Evolutionary conservation across 139 green algal genomes (phyloP), one percentile per base, ranked within the genome.

Genomic region (Trebouxia sp.): DNA sequence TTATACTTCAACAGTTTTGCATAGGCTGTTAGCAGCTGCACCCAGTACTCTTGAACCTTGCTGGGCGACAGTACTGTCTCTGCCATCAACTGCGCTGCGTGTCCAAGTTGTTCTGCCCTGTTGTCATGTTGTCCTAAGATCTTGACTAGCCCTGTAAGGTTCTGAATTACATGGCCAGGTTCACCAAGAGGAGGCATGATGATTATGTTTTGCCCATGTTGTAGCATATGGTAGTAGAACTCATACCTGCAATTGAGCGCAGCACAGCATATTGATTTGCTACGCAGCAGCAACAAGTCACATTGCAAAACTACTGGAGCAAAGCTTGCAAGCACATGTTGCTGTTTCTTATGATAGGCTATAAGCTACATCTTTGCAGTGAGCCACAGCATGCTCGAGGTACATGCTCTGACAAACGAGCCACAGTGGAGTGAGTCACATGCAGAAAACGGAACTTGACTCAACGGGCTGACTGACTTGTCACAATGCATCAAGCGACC

Each of bases 71-170:
- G 24, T 11, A 75, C 6, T 1, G 28, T 7, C 37, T 50, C 0
- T 12, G 65, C 38, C 37, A 75, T 2, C 12, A 32, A 47, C 37
- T 75, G 65, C 35, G 28, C 65, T 20, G 37, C 65, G 35, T 10
- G n/a, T 12, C 65, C 65, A 45, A 75, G 45, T n/a, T 75, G 65
- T 6, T 75, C 28, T 35, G 65, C 32, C 9, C 38, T 45, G 37
- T 45, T 35, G 47, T 75, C 65, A 43, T 43, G 38, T 26, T 48
- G 45, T 9, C 38, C 12, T 7, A 75, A 35, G 2, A 75, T 35
- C 14, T 75, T 9, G 14, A 75, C 65, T n/a, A 75, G 35, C 38
- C 24, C 65, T n/a, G 65, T 75, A 22, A 75, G 37, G 65, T 75
- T 75, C 15, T 75, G 65, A 30, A 35, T 75, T 7, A 75, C 37